A percentile compares a stretch with the other conserved stretches of the same genome.
These are phyloP conservation scores for Lanmaoa pseudosensibilis DNA, from an alignment of 768 basidiomycete species.

Conservation along the genomic window DNA sequence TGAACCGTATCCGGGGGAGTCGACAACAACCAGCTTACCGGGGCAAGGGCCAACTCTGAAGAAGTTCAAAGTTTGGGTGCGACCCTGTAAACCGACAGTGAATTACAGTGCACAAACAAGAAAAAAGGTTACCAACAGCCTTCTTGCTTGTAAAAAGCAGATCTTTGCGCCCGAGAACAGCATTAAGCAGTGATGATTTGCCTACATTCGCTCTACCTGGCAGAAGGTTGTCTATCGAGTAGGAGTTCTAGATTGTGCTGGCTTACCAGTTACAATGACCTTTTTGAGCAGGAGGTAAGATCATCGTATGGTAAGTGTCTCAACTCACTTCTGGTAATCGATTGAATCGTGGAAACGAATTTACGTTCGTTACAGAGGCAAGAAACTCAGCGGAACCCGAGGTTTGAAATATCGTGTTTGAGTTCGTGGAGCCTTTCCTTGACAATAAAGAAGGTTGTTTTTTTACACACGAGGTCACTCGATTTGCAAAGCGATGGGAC, in stretches of 20 bases:
- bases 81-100: constrained; percentile 46
- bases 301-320: background rate
- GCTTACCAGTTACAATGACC: constrained; percentile 31
- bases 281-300: constrained; percentile 9
- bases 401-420: constrained; percentile 21
- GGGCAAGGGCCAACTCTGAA: constrained; percentile 59
- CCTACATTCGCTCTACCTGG: constrained; percentile 77
- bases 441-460: background rate
- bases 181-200: constrained; percentile 74
- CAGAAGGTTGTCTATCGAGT: background rate
- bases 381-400: constrained; percentile 32
- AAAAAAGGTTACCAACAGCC: constrained; percentile 47
- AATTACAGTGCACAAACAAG: background rate
- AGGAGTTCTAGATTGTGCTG: background rate
- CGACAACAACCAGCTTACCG: constrained; percentile 66
- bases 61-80: constrained; percentile 72
- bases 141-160: constrained; percentile 68
- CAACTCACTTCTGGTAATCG: constrained; percentile 32
- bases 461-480: background rate
- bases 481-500: background rate
- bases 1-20: constrained; percentile 78
- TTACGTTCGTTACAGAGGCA: constrained; percentile 15
- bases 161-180: constrained; percentile 56
- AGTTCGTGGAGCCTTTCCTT: constrained; percentile 15
- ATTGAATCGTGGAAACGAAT: constrained; percentile 18